phyloP scores from a whole-genome alignment of 345 rosid genomes.

The Combretum micranthum region DNA sequence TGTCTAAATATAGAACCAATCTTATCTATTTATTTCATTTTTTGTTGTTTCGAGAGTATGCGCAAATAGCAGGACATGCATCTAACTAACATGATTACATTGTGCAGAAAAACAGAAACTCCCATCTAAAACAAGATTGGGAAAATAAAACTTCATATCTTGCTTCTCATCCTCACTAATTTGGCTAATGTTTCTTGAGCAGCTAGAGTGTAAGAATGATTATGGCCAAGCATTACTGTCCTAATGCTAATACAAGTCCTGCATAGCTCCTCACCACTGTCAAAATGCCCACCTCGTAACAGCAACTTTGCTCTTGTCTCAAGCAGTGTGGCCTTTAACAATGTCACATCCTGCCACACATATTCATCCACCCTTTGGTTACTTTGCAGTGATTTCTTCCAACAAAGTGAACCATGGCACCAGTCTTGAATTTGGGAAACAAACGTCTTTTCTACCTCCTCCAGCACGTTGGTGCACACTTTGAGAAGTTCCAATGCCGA shows the following conservation, averaged over 20 bases:
- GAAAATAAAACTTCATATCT: conserved; percentile 31
- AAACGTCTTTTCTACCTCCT: conserved; percentile 89
- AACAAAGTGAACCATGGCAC: conserved; percentile 78
- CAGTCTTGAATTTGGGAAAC: conserved; percentile 81
- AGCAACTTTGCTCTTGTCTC: conserved; percentile 88
- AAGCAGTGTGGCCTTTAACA: conserved; percentile 66
- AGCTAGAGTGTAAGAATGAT: conserved; percentile 71
- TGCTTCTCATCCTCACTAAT: conserved; percentile 87
- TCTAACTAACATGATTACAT: no score
- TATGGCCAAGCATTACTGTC: conserved; percentile 92
- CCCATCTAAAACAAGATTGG: no score
- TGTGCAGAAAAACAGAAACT: no score
- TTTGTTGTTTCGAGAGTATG: no score
- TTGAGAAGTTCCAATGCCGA: conserved; percentile 78
- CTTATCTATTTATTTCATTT: no score
- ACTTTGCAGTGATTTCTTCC: conserved; percentile 61
- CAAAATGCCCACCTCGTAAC: conserved; percentile 80
- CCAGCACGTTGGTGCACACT: conserved; percentile 81
- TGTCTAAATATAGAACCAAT: no score
- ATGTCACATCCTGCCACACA: conserved; percentile 88
- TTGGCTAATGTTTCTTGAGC: conserved; percentile 92
- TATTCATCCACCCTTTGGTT: conserved; percentile 64
- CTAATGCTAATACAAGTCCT: conserved; percentile 84
- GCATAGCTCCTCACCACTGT: conserved; percentile 77
- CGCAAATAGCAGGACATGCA: no score